These are phyloP conservation scores for Trichodelitschia bisporula DNA, from an alignment of 495 filamentous ascomycete genomes.

Conservation along the genomic window DNA sequence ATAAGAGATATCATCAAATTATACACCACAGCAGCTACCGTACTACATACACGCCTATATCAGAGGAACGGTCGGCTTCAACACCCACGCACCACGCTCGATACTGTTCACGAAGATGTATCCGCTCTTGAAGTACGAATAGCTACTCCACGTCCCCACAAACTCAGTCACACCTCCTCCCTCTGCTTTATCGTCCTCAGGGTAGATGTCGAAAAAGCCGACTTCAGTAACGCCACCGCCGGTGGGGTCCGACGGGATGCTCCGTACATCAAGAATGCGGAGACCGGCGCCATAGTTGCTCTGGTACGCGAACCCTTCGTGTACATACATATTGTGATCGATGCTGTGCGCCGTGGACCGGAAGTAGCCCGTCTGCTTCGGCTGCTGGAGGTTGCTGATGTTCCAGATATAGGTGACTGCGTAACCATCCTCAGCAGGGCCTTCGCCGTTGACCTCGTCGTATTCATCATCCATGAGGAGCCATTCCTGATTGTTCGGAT, in stretches of 20 bases:
- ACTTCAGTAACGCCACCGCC: conserved; percentile 25
- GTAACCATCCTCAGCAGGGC: conserved; percentile 7
- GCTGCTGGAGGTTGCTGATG: conserved; percentile 7
- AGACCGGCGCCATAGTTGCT: conserved; percentile 33
- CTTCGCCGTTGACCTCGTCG: conserved; percentile 25
- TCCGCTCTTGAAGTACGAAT: conserved; percentile 30
- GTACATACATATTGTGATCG: conserved; percentile 38
- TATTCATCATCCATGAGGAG: conserved; percentile 36
- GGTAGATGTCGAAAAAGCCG: conserved; percentile 34
- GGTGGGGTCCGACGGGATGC: conserved; percentile 26
- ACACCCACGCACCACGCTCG: conserved; percentile 29
- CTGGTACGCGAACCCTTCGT: conserved; percentile 27
- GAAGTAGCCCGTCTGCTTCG: conserved; percentile 28
- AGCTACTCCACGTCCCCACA: conserved; percentile 30
- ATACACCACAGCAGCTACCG: too few relatives aligned
- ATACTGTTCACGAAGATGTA: conserved; percentile 34
- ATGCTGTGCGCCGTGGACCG: conserved; percentile 23
- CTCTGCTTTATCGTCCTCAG: conserved; percentile 26
- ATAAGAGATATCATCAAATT: too few relatives aligned
- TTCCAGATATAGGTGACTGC: conserved; percentile 14
- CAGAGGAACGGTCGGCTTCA: too few relatives aligned
- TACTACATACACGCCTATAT: too few relatives aligned
- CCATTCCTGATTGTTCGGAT: conserved; percentile 25
- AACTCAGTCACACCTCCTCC: conserved; percentile 26
- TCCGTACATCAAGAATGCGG: conserved; percentile 28